These are phyloP conservation scores for Arctostaphylos glauca DNA, from an alignment of 148 eudicot genomes.

Conservation along the genomic window DNA sequence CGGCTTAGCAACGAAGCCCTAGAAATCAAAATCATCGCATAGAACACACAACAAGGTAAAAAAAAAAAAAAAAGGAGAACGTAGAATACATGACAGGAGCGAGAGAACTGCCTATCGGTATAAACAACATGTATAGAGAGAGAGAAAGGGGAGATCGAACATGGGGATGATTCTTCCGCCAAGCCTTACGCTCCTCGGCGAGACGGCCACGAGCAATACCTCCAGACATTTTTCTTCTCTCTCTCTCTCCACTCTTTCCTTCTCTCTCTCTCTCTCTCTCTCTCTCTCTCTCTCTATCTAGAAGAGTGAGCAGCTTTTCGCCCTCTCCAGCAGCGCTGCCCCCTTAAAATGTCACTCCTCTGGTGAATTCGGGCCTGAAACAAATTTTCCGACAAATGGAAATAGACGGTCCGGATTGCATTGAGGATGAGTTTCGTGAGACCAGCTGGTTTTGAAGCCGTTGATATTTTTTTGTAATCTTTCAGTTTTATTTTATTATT, in stretches of 20 bases:
- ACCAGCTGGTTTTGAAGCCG: slow-evolving; percentile 4
- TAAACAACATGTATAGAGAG: background rate
- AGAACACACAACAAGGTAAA: background rate
- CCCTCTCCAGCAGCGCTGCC: background rate
- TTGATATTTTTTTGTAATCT: background rate
- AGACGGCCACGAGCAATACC: slow-evolving; percentile 86
- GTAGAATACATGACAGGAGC: background rate
- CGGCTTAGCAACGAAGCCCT: slow-evolving; percentile 96
- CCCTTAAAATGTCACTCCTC: background rate
- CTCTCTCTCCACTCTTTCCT: slow-evolving; percentile 16
- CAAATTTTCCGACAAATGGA: background rate
- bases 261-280: slow-evolving; percentile 10
- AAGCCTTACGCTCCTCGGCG: slow-evolving; percentile 73
- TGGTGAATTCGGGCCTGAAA: background rate
- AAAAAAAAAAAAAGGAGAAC: background rate
- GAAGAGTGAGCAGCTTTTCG: background rate
- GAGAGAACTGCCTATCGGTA: background rate
- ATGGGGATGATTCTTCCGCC: slow-evolving; percentile 93
- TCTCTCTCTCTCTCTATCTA: background rate
- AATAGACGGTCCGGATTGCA: slow-evolving; percentile 12
- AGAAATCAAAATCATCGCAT: slow-evolving; percentile 12
- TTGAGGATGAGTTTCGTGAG: background rate
- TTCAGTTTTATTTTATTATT: background rate
- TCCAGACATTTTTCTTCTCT: slow-evolving; percentile 39
- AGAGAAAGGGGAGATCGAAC: slow-evolving; percentile 25